Evolutionary conservation across 805 yeast species (phyloP).

Genomic region (Helenozyma baotianmanensis): DNA sequence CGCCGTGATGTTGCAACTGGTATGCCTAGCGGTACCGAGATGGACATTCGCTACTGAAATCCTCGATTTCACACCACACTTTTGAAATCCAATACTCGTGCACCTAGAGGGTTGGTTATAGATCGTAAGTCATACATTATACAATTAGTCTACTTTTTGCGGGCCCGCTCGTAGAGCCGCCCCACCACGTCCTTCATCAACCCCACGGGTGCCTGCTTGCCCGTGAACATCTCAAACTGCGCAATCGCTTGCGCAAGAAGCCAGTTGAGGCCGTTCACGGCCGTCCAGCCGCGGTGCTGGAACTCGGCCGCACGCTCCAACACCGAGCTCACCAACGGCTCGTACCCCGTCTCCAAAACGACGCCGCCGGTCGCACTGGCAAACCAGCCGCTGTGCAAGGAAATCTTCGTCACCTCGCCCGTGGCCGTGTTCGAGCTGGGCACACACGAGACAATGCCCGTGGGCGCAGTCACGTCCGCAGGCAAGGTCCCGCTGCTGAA

Average conservation of each 20-base stretch:
- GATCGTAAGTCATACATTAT: no score
- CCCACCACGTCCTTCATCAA: slow-evolving; percentile 6
- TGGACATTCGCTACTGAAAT: no score
- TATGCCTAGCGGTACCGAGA: no score
- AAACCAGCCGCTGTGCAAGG: slow-evolving; percentile 11
- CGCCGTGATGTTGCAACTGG: no score
- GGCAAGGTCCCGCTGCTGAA: neutral
- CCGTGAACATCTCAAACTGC: slow-evolving; percentile 16
- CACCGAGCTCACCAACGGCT: slow-evolving; percentile 9
- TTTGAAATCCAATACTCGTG: no score
- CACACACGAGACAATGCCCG: slow-evolving; percentile 9
- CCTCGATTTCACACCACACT: no score
- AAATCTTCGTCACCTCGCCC: slow-evolving; percentile 2
- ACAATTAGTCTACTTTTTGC: no score
- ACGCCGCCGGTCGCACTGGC: slow-evolving; percentile 14
- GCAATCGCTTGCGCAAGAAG: slow-evolving; percentile 12
- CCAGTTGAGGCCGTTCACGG: slow-evolving; percentile 13
- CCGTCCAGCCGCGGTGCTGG: slow-evolving; percentile 12
- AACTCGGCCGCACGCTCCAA: slow-evolving; percentile 4
- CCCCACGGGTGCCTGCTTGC: slow-evolving; percentile 14
- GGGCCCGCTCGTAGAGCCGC: neutral
- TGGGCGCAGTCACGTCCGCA: slow-evolving; percentile 2
- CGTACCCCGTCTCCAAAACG: slow-evolving; percentile 12
- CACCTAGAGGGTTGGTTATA: no score
- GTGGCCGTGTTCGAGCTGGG: slow-evolving; percentile 7